Base-by-base conservation (phyloP, 2,329 filamentous ascomycete species). In the Claviceps pazoutovae region DNA sequence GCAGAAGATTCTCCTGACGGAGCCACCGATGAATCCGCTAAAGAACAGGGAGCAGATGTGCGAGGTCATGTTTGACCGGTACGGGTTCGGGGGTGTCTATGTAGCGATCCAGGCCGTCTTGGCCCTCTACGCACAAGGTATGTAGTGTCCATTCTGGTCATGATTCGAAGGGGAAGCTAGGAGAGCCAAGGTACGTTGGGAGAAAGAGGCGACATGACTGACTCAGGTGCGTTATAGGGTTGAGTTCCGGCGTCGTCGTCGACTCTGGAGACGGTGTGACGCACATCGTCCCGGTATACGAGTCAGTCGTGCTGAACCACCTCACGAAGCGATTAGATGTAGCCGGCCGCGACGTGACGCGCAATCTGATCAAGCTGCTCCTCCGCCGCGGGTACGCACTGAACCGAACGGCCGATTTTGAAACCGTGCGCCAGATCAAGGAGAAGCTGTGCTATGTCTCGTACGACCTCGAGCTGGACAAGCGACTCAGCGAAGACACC, bases 361-460 rank as follows among this genome's bases (percentile, higher is more conserved):
- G 91, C 62, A 97, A 98, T 70, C 79, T 98, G 57, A 98, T 98
- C 68, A 88, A 89, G 49, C 83, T 98, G 48, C 83, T 98, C 19
- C 80, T 95, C 53, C 88, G 93, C 63, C 83, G 93, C 60, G 93
- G 93, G 45, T 98, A 98, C 69, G 89, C 93, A 38, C 82, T 98
- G 56, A 98, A 98, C 80, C 83, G 93, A 67, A 98, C 93, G 13
- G 93, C 93, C 66, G 93, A 98, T 68, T 98, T 98, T 69, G 93
- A 98, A 71, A 98, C 93, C 4, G 93, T 98, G 52, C 86, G 93
- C 56, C 91, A 97, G 69, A 97, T 98, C 75, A 98, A 98, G 74
- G 93, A 98, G 77, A 98, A 98, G 78, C 85, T 98, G 49, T 97
- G 93, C 78, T 98, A 98, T 68, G 91, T 98, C 53, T 96, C 90